Percentiles rank a stretch among this genome's conserved stretches.
These are phyloP conservation scores for Amesomyces nigricolor DNA, from an alignment of 2,329 filamentous ascomycete genomes.

Conservation along the genomic window DNA sequence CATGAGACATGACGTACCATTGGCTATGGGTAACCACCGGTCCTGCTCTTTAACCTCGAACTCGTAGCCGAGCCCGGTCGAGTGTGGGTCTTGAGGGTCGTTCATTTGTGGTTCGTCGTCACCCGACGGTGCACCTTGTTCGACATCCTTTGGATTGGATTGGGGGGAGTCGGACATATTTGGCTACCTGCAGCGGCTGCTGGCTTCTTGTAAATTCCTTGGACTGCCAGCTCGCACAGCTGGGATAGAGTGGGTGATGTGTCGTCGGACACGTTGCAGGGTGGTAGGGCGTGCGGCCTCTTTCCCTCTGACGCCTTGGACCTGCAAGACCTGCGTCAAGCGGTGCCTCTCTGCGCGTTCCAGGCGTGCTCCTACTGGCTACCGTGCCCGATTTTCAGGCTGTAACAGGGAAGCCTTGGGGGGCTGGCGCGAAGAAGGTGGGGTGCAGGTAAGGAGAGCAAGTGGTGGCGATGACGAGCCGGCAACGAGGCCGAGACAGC, in stretches of 20 bases:
- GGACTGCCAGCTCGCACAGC: slow-evolving; percentile 53
- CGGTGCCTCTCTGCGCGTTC: slow-evolving; percentile 31
- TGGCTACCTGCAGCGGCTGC: slow-evolving; percentile 64
- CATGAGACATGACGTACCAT: slow-evolving; percentile 71
- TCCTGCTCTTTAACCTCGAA: slow-evolving; percentile 99
- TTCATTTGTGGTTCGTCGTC: slow-evolving; percentile 95
- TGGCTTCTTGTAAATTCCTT: slow-evolving; percentile 56
- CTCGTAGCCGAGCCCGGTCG: slow-evolving; percentile 72
- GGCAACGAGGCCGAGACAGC: slow-evolving; percentile 19
- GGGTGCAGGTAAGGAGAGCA: slow-evolving; percentile 16
- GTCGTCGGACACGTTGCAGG: slow-evolving; percentile 57
- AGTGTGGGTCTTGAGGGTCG: slow-evolving; percentile 73
- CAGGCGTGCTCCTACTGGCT: slow-evolving; percentile 31
- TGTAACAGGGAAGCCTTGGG: slow-evolving; percentile 38
- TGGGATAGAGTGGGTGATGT: slow-evolving; percentile 52
- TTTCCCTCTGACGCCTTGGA: slow-evolving; percentile 39
- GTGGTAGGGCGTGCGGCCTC: slow-evolving; percentile 48
- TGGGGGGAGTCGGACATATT: slow-evolving; percentile 86
- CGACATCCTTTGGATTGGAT: slow-evolving; percentile 92
- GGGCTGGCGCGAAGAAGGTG: slow-evolving; percentile 18
- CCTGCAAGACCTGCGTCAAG: slow-evolving; percentile 51
- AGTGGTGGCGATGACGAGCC: slow-evolving; percentile 20
- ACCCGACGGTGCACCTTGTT: slow-evolving; percentile 86
- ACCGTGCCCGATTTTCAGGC: slow-evolving; percentile 41
- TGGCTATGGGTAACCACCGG: slow-evolving; percentile 98